phyloP scores from a whole-genome alignment of 106 monocot species.

The Dioscorea dumetorum region DNA sequence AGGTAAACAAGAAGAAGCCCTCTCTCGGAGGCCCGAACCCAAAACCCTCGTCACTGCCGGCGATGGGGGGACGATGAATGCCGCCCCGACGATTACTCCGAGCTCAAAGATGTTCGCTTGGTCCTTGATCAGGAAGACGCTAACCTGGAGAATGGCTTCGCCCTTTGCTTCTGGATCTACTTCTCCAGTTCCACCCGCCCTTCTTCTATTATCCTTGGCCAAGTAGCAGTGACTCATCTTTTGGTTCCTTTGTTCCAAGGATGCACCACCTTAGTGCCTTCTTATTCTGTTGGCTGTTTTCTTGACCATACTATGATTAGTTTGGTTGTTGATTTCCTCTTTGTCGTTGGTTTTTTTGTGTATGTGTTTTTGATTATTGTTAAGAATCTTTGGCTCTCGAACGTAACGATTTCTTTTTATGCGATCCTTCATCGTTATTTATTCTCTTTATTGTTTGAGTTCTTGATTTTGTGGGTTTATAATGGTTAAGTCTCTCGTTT shows the following conservation, averaged over 20 bases:
- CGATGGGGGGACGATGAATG: slow-evolving; percentile 20
- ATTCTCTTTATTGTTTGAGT: no score
- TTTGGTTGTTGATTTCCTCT: not conserved
- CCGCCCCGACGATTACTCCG: slow-evolving; percentile 26
- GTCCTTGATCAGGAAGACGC: slow-evolving; percentile 25
- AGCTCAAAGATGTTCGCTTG: slow-evolving; percentile 31
- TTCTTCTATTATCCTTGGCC: slow-evolving; percentile 50
- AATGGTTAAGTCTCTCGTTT: no score
- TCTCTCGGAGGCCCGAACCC: no score
- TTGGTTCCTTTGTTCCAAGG: not conserved
- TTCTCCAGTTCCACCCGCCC: slow-evolving; percentile 39
- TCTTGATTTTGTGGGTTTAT: no score
- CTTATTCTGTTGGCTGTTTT: not conserved
- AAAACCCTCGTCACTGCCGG: no score
- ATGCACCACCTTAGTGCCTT: not conserved
- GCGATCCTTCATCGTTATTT: no score
- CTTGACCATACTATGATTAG: not conserved
- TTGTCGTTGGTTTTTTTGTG: not conserved
- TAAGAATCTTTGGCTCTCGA: no score
- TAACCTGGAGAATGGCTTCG: slow-evolving; percentile 26
- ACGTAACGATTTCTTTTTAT: no score
- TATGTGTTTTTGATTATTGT: not conserved
- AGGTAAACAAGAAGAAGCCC: not conserved
- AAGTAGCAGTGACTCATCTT: slow-evolving; percentile 20
- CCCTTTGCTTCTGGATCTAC: slow-evolving; percentile 72